Evolutionary conservation across 768 basidiomycete species (phyloP), one percentile per base, ranked within the genome.

Genomic region (Exidia glandulosa): DNA sequence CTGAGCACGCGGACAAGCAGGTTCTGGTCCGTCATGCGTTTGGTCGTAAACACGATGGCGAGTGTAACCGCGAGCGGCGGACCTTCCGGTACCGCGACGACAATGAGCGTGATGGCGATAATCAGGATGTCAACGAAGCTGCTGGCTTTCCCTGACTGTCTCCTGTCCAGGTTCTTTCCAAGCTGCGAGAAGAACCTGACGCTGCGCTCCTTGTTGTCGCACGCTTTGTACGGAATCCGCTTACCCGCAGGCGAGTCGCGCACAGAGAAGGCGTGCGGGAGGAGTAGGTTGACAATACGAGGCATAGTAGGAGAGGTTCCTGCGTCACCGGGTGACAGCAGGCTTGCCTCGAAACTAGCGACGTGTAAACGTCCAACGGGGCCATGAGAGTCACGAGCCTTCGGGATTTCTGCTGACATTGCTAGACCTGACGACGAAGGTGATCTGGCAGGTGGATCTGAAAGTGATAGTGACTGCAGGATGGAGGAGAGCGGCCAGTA

Each of bases 11-110:
- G 93, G 32, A 98, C 96, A 47, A 99, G 83, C 0, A 98, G 78
- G 58, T 96, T 96, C 72, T 94, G 89, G 67, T 86, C 81, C 9
- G 94, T 90, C 96, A 98, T 98, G n/a, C 95, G 87, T 67, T 90
- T 94, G 54, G 96, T 99, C 0, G 95, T 96, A 68, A 98, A 99
- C 1, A 96, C 91, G 32, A 99, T 77, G 0, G 96, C 96, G 54
- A 99, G 82, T 0, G 95, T 97, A 56, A 98, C 95, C 45, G 95
- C 95, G 59, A 99, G 79, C 2, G 95, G 95, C 4, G 30, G 57
- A 76, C 84, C 88, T 81, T 90, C 88, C n/a, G 89, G 89, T 32
- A 92, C 88, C 48, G 89, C 89, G 66, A 90, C 86, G 62, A 92
- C 89, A 37, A 91, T 77, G n/a, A 96, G 73, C 13, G 94, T 97